phyloP scores from a whole-genome alignment of 495 filamentous ascomycete species.

The Collariella sp. region DNA sequence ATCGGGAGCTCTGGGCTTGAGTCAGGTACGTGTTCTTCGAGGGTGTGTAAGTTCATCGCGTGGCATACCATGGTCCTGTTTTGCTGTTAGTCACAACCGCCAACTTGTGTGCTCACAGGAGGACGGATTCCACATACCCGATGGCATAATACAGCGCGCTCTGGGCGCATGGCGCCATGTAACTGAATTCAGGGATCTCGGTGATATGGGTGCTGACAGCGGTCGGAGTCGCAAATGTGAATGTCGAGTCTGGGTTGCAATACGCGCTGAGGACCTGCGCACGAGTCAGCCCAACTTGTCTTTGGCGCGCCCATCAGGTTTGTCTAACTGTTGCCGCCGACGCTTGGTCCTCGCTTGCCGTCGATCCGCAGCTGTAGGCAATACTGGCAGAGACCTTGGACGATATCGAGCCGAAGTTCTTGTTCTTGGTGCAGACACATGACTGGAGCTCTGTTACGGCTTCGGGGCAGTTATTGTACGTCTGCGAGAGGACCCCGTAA shows the following conservation, averaged over 20 bases:
- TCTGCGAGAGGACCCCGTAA: slow-evolving; percentile 34
- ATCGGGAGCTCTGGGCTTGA: slow-evolving; percentile 18
- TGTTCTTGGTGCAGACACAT: slow-evolving; percentile 44
- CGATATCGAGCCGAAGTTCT: slow-evolving; percentile 35
- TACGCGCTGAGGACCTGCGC: slow-evolving; percentile 30
- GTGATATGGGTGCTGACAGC: slow-evolving; percentile 38
- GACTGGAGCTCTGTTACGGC: slow-evolving; percentile 34
- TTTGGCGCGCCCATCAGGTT: neutral
- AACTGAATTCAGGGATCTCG: slow-evolving; percentile 34
- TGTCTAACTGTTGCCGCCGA: slow-evolving; percentile 33
- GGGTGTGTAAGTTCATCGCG: neutral
- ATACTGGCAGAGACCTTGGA: slow-evolving; percentile 31
- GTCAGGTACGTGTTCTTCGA: neutral
- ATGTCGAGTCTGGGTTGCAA: slow-evolving; percentile 34
- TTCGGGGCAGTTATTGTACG: slow-evolving; percentile 33
- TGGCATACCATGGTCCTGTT: slow-evolving; percentile 29
- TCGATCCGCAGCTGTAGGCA: slow-evolving; percentile 33
- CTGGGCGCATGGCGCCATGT: slow-evolving; percentile 40
- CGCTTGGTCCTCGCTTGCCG: slow-evolving; percentile 38
- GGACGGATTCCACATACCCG: slow-evolving; percentile 18
- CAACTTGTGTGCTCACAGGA: neutral
- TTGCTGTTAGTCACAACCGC: slow-evolving; percentile 11
- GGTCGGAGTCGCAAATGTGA: slow-evolving; percentile 31
- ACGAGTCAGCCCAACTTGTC: neutral
- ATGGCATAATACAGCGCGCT: slow-evolving; percentile 34